Percentiles rank a stretch among this genome's conserved stretches.
Conservation (phyloP, 495 filamentous ascomycete genomes). For the Filosporella fistucella region DNA sequence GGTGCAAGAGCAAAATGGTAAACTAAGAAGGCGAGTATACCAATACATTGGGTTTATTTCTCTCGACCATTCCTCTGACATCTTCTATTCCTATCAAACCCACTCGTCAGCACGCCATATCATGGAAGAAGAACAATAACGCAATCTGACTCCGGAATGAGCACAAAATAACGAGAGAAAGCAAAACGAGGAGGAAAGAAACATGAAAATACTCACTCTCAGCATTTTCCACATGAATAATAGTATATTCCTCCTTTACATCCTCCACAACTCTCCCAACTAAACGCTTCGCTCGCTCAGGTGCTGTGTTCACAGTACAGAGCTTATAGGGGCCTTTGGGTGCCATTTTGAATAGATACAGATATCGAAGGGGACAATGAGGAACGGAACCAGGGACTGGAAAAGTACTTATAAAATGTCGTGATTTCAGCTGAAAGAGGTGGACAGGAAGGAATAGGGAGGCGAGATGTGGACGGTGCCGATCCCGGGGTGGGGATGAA, state of each 20-base stretch:
- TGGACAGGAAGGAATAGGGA: no score
- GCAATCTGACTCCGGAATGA: no score
- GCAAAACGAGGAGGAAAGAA: background rate
- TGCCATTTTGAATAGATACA: conserved; percentile 8
- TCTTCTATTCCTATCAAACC: conserved; percentile 40
- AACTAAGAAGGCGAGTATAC: conserved; percentile 7
- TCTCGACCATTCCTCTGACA: conserved; percentile 42
- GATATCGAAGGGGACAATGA: no score
- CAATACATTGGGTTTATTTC: conserved; percentile 47
- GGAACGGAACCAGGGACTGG: no score
- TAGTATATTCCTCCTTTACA: conserved; percentile 54
- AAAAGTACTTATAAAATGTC: no score
- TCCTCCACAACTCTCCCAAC: conserved; percentile 55
- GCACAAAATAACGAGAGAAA: no score
- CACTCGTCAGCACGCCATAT: background rate
- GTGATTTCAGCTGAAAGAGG: no score
- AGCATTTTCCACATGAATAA: conserved; percentile 55
- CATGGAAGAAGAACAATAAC: no score
- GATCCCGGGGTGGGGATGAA: no score
- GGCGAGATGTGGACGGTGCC: no score
- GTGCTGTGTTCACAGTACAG: conserved; percentile 65
- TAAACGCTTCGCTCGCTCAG: conserved; percentile 57
- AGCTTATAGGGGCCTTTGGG: conserved; percentile 54
- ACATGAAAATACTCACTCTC: conserved; percentile 36
- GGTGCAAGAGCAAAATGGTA: background rate